Conservation (phyloP, 1,284 basidiomycete genomes). For the Cystobasidium sp. region DNA sequence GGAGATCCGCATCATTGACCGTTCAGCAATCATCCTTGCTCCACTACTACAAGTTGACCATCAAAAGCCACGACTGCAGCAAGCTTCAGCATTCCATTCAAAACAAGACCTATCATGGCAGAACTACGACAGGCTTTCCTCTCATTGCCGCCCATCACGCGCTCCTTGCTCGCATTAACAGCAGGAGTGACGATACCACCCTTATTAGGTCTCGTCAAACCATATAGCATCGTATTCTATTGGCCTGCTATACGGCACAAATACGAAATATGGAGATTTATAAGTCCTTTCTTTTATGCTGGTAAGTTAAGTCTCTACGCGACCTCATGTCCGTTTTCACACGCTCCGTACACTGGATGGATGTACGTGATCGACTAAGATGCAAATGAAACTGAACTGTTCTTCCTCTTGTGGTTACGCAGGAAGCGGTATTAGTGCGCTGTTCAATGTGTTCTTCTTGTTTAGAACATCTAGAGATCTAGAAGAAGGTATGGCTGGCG, state of each 20-base stretch:
- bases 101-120: conserved; percentile 3
- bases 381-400: background rate
- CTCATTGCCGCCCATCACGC: conserved; percentile 75
- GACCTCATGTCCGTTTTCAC: too few relatives aligned
- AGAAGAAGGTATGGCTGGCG: conserved; percentile 70
- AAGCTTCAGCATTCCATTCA: too few relatives aligned
- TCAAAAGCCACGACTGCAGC: too few relatives aligned
- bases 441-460: conserved; percentile 76
- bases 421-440: conserved; percentile 67
- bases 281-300: conserved; percentile 77
- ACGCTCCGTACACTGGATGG: background rate
- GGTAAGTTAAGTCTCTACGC: conserved; percentile 60
- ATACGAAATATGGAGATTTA: conserved; percentile 72
- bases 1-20: background rate
- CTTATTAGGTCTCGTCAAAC: conserved; percentile 65
- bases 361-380: conserved; percentile 3
- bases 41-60: too few relatives aligned
- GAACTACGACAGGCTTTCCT: conserved; percentile 38
- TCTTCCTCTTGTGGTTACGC: background rate
- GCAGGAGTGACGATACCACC: conserved; percentile 68
- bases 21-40: too few relatives aligned
- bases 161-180: conserved; percentile 69
- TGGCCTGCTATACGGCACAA: conserved; percentile 37
- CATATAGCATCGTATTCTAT: conserved; percentile 67
- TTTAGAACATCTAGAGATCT: conserved; percentile 71